A percentile compares a stretch with the other conserved stretches of the same genome.
These are phyloP conservation scores for Parascedosporium putredinis DNA, from an alignment of 2,329 filamentous ascomycete species.

Conservation along the genomic window DNA sequence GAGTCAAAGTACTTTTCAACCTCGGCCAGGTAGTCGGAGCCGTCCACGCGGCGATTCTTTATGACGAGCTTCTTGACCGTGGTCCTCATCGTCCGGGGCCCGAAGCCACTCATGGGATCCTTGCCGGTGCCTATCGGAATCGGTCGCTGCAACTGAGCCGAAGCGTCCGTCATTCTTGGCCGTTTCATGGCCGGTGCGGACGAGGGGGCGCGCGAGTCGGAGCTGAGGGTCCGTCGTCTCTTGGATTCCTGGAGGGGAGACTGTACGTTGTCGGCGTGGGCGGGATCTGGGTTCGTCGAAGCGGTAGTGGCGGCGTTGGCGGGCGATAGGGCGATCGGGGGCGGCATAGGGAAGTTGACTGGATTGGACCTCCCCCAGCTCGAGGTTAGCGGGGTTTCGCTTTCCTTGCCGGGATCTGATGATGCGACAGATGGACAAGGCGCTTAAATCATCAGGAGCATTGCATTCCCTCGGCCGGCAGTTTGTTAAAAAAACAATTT, in stretches of 20 bases:
- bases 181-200: neutral
- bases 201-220: neutral
- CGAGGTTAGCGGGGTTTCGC: neutral
- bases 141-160: neutral
- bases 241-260: neutral
- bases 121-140: neutral
- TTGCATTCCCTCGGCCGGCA: neutral
- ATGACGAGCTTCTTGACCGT: slow-evolving; percentile 76
- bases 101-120: slow-evolving; percentile 21
- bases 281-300: neutral
- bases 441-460: neutral
- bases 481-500: too few species aligned
- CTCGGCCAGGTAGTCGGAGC: slow-evolving; percentile 44
- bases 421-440: neutral
- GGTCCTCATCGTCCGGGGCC: slow-evolving; percentile 25
- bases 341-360: neutral
- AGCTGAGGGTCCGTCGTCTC: neutral
- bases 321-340: neutral
- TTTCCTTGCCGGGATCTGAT: neutral
- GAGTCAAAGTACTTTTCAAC: slow-evolving; percentile 69
- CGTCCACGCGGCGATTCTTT: slow-evolving; percentile 67
- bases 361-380: neutral
- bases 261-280: neutral
- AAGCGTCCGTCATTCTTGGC: neutral
- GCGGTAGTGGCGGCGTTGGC: neutral